phyloP scores from a whole-genome alignment of 306 rosid genomes.

The Biancaea sappan region DNA sequence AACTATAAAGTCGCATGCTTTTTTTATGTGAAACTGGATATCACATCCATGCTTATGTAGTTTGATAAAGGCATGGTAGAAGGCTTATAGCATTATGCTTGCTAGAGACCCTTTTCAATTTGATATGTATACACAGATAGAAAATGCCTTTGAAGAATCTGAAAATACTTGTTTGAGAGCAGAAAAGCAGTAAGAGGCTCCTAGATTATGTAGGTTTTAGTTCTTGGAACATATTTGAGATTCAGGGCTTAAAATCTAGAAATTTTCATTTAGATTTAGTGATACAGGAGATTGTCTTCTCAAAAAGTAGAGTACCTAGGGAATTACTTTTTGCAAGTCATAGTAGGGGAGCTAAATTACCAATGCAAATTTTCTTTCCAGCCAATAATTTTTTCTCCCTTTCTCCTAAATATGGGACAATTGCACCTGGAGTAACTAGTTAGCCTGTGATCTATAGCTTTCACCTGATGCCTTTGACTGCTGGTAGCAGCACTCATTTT shows the following conservation, averaged over 20 bases:
- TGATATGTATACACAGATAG: background rate
- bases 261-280: background rate
- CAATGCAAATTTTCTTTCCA: background rate
- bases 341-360: slow-evolving; percentile 5
- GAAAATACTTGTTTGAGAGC: background rate
- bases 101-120: background rate
- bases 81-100: background rate
- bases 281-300: background rate
- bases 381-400: background rate
- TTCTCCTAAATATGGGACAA: slow-evolving; percentile 13
- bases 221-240: slow-evolving; percentile 2
- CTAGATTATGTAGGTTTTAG: background rate
- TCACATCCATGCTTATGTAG: slow-evolving; percentile 20
- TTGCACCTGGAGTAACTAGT: slow-evolving; percentile 4
- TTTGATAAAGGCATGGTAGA: background rate
- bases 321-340: background rate
- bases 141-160: slow-evolving; percentile 1
- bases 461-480: background rate
- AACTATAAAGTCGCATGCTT: background rate
- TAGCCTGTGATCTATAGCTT: slow-evolving; percentile 10
- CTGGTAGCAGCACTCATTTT: slow-evolving; percentile 31
- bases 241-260: slow-evolving; percentile 11
- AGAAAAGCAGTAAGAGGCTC: background rate
- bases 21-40: slow-evolving; percentile 3
- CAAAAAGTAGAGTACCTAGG: background rate